Conservation (phyloP, 768 basidiomycete species). For the Neoboletus magnificus region DNA sequence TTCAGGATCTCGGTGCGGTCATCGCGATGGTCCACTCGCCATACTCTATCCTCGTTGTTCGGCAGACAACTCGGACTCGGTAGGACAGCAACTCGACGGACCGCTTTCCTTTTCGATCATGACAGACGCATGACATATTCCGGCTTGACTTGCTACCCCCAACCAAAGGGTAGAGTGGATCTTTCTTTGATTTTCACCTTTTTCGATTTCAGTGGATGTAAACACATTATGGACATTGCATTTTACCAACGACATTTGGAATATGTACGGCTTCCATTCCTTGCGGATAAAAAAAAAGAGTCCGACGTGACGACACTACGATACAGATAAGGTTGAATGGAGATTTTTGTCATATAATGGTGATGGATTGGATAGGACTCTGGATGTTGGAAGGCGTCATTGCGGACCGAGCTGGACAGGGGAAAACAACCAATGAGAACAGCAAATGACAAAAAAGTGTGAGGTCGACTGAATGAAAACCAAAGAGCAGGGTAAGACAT, state of each 20-base stretch:
- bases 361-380: slow-evolving; percentile 3
- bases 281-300: slow-evolving; percentile 17
- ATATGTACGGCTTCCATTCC: slow-evolving; percentile 30
- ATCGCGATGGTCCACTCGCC: slow-evolving; percentile 1
- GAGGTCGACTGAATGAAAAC: slow-evolving; percentile 14
- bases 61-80: not conserved
- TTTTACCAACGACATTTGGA: slow-evolving; percentile 1
- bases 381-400: not conserved
- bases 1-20: not conserved
- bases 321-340: slow-evolving; percentile 25
- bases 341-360: slow-evolving; percentile 30
- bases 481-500: slow-evolving; percentile 22
- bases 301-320: slow-evolving; percentile 24
- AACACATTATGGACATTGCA: slow-evolving; percentile 5
- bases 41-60: slow-evolving; percentile 2
- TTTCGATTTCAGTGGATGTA: not conserved
- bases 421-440: slow-evolving; percentile 13
- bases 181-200: not conserved
- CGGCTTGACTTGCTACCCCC: too few relatives aligned
- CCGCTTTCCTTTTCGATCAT: slow-evolving; percentile 6
- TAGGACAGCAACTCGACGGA: not conserved
- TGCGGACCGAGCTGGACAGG: slow-evolving; percentile 2
- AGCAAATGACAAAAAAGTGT: slow-evolving; percentile 18
- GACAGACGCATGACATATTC: not conserved
- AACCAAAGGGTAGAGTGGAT: not conserved